Evolutionary conservation across 345 rosid genomes (phyloP).

Genomic region (Leavenworthia alabamica): DNA sequence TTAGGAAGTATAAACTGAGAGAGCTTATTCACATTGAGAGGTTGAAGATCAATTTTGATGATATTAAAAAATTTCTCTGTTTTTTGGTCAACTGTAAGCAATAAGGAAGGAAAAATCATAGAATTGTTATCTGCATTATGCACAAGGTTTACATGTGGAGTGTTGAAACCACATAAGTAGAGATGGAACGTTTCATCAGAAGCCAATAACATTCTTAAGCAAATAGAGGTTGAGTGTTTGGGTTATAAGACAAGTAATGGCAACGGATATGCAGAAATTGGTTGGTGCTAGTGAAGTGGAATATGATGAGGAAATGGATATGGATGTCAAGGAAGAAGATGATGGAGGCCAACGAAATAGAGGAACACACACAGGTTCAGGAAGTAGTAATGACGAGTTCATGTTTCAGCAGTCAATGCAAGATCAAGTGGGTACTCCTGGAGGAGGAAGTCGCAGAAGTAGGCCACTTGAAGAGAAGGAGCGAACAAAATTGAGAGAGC

Average conservation of each 20-base stretch:
- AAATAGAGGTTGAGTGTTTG: constrained; percentile 14
- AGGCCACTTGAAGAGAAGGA: constrained; percentile 94
- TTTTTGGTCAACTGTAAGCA: constrained; percentile 20
- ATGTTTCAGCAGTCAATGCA: constrained; percentile 58
- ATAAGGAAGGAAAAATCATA: not conserved
- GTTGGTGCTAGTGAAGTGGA: constrained; percentile 78
- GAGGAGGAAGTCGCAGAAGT: constrained; percentile 59
- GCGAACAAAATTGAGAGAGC: constrained; percentile 93
- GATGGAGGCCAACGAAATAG: constrained; percentile 48
- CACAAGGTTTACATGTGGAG: constrained; percentile 16
- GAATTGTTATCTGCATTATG: constrained; percentile 11
- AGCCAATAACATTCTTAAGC: constrained; percentile 18
- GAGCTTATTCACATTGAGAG: constrained; percentile 8
- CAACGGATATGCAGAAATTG: constrained; percentile 74
- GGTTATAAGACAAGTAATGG: constrained; percentile 41
- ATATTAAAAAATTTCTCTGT: constrained; percentile 10
- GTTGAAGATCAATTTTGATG: constrained; percentile 3
- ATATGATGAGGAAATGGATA: constrained; percentile 84
- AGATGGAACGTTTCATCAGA: constrained; percentile 19
- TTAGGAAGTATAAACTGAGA: constrained; percentile 3
- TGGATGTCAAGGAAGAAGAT: constrained; percentile 89
- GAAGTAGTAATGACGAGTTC: constrained; percentile 50
- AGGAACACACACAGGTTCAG: constrained; percentile 43
- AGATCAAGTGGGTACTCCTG: constrained; percentile 69
- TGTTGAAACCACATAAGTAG: not conserved